Conservation (phyloP, 1,284 basidiomycete genomes). For the Macrocystidia cucumis region DNA sequence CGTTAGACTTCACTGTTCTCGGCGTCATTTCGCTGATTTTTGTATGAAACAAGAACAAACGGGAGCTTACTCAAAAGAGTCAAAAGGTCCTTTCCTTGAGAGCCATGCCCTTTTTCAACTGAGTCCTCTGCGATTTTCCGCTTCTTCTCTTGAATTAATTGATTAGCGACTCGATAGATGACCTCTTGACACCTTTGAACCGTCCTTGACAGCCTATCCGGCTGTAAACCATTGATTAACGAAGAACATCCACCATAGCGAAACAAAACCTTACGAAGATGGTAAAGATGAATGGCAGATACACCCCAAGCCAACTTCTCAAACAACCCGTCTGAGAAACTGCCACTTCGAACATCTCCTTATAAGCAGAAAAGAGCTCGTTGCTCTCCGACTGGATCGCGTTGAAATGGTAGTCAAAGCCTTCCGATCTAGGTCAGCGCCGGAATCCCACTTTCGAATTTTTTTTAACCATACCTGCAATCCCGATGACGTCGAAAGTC, state of each 20-base stretch:
- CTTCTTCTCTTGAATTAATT: conserved; percentile 66
- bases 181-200: conserved; percentile 49
- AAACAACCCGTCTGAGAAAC: conserved; percentile 45
- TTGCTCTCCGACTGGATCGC: conserved; percentile 70
- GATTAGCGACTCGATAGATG: conserved; percentile 61
- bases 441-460: conserved; percentile 1
- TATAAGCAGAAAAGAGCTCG: conserved; percentile 69
- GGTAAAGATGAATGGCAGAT: conserved; percentile 48
- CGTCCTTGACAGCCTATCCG: conserved; percentile 39
- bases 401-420: conserved; percentile 75
- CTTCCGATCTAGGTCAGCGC: no score
- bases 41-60: conserved; percentile 3
- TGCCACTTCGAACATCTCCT: conserved; percentile 72
- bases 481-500: conserved; percentile 76
- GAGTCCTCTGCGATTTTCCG: conserved; percentile 53
- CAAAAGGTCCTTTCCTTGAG: conserved; percentile 57
- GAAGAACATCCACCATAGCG: neutral
- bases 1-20: conserved; percentile 63
- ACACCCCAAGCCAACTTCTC: conserved; percentile 44
- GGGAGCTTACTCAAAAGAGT: conserved; percentile 49
- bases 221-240: conserved; percentile 29
- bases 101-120: conserved; percentile 36
- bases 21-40: neutral
- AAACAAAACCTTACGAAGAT: conserved; percentile 44
- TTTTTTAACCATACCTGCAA: conserved; percentile 44